Evolutionary conservation across 2,329 filamentous ascomycete species (phyloP), one percentile per base, ranked within the genome.

Genomic region (Clonostachys sp.): DNA sequence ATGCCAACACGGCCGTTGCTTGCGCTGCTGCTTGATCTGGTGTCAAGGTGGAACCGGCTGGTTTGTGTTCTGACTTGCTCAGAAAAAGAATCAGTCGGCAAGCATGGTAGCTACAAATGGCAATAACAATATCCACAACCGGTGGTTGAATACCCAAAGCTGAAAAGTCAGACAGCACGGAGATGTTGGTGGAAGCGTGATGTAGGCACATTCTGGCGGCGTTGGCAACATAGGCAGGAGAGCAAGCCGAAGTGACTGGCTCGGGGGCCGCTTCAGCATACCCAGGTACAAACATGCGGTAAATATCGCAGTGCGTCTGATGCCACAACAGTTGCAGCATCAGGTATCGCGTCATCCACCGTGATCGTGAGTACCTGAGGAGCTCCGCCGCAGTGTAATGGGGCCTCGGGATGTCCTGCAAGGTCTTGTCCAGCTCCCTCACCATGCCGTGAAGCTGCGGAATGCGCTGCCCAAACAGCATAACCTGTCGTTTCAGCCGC

Each of bases 291-390:
- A 72, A 61, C n/a, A 71, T 62, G 4, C 71, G 68, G 47, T 72
- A 72, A 5, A 73, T 48, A 44, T 73, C 70, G 51, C 68, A 72
- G 45, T 72, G 63, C 10, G 63, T 66, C 42, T 72, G 68, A n/a
- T 71, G 67, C 57, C 64, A 73, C 2, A 49, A 48, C 13, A 55
- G n/a, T 16, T 51, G 48, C 7, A 44, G 30, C 12, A 40, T 13
- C 6, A 56, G 12, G 38, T 49, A 53, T 20, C 54, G 45, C 8
- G 38, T 12, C 6, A 57, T 40, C 53, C 55, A 57, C 2, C 51
- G 50, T 7, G 51, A 55, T 2, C 45, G 36, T 45, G 50, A 12
- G 34, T 16, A 51, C 41, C 12, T 1, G 51, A 39, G 18, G 44
- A 42, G 3, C 44, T 52, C 42, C 1, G 20, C 18, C 2, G 24